Conservation (phyloP, 2,329 filamentous ascomycete genomes). For the Leptosphaerulina australis region DNA sequence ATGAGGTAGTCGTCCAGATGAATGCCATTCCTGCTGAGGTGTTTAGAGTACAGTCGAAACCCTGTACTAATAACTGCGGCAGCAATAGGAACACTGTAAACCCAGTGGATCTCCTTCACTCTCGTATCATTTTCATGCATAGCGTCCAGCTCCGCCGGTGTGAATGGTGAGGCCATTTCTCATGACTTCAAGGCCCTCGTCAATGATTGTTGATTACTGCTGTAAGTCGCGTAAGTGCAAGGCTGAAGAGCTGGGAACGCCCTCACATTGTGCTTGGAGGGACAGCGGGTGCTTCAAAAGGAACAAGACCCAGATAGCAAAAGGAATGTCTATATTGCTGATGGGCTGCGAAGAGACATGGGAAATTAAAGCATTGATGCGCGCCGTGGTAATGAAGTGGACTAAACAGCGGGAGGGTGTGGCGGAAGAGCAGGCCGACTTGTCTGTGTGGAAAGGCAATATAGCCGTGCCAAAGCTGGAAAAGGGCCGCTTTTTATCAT, state of each 20-base stretch:
- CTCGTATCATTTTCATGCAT: conserved; percentile 38
- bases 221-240: conserved; percentile 11
- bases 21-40: conserved; percentile 39
- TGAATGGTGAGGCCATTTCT: conserved; percentile 34
- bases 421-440: conserved; percentile 4
- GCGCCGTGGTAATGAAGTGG: conserved; percentile 5
- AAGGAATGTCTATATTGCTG: not conserved
- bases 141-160: conserved; percentile 36
- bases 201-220: conserved; percentile 3
- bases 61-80: conserved; percentile 33
- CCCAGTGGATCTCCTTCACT: conserved; percentile 39
- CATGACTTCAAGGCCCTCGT: conserved; percentile 1
- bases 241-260: conserved; percentile 16
- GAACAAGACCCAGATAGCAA: not conserved
- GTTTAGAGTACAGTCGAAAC: conserved; percentile 40
- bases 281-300: not conserved
- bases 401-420: conserved; percentile 10
- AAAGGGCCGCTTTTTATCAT: conserved; percentile 2
- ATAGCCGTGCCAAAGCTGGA: conserved; percentile 3
- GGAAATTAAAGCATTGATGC: conserved; percentile 5
- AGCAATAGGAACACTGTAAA: conserved; percentile 41
- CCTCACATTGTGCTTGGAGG: conserved; percentile 8
- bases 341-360: not conserved
- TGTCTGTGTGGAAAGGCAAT: conserved; percentile 6
- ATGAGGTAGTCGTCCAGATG: conserved; percentile 44